Conservation (phyloP, 169 alveolate genomes). For the Plasmodium cynomolgi region DNA sequence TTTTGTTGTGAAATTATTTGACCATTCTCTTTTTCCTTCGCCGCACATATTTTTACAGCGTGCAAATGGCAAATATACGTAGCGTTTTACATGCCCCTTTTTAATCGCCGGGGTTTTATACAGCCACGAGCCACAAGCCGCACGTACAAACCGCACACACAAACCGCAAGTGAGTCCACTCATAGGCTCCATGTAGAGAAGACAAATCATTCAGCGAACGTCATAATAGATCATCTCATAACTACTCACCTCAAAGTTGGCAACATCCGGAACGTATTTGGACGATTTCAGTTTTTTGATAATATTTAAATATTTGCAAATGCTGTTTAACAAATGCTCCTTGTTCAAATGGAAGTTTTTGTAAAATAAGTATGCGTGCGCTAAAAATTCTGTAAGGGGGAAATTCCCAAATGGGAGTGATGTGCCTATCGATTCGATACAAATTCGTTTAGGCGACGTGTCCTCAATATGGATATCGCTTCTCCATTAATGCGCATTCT, state of each 20-base stretch:
- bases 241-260: conserved; percentile 52
- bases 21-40: background rate
- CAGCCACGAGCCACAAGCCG: background rate
- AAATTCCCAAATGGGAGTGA: background rate
- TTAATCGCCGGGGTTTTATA: no score
- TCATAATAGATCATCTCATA: background rate
- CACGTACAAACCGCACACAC: no score
- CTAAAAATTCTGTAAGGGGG: conserved; percentile 39
- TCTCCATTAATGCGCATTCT: background rate
- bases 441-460: background rate
- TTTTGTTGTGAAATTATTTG: background rate
- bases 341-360: conserved; percentile 51
- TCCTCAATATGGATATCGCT: background rate
- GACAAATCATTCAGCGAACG: background rate
- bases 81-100: no score
- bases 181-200: background rate
- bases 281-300: conserved; percentile 53
- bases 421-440: background rate
- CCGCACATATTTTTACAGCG: background rate
- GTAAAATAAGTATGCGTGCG: conserved; percentile 60
- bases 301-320: conserved; percentile 58
- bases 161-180: background rate
- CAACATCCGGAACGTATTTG: conserved; percentile 52
- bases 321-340: conserved; percentile 60
- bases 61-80: background rate